Conservation (phyloP, 2,329 filamentous ascomycete genomes). For the Hypoxylon sp. region DNA sequence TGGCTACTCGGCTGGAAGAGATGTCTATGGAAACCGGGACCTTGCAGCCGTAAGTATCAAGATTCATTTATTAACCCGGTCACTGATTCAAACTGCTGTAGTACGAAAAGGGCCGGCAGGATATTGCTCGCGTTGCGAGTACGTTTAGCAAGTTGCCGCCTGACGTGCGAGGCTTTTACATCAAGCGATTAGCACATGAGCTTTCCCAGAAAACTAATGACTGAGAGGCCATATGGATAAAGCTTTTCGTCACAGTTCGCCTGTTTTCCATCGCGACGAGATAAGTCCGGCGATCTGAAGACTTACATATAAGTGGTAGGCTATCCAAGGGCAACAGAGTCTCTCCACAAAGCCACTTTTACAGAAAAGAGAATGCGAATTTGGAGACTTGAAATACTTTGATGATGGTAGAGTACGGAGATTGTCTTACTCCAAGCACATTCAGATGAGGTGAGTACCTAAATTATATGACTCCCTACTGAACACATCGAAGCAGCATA, state of each 20-base stretch:
- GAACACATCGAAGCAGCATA: neutral
- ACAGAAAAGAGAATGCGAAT: neutral
- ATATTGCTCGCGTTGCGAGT: constrained; percentile 74
- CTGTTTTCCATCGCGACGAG: neutral
- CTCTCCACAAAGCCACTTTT: neutral
- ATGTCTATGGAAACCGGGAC: constrained; percentile 91
- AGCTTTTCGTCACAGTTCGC: neutral
- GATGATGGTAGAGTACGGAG: neutral
- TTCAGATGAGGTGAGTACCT: neutral
- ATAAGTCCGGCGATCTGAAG: neutral
- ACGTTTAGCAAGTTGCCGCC: constrained; percentile 73
- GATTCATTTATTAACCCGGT: neutral
- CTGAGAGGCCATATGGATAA: constrained; percentile 14
- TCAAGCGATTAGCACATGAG: constrained; percentile 78
- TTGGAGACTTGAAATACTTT: neutral
- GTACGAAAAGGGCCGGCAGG: constrained; percentile 83
- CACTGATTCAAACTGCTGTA: neutral
- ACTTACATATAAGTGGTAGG: neutral
- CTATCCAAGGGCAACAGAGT: neutral
- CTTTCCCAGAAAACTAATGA: constrained; percentile 55
- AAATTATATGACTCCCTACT: neutral
- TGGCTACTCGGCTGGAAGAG: constrained; percentile 79
- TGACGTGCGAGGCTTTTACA: constrained; percentile 79
- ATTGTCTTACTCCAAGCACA: neutral
- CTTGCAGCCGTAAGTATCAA: constrained; percentile 67